These are phyloP conservation scores for Mrakiaceae sp. DNA, from an alignment of 1,284 basidiomycete genomes.

Conservation along the genomic window DNA sequence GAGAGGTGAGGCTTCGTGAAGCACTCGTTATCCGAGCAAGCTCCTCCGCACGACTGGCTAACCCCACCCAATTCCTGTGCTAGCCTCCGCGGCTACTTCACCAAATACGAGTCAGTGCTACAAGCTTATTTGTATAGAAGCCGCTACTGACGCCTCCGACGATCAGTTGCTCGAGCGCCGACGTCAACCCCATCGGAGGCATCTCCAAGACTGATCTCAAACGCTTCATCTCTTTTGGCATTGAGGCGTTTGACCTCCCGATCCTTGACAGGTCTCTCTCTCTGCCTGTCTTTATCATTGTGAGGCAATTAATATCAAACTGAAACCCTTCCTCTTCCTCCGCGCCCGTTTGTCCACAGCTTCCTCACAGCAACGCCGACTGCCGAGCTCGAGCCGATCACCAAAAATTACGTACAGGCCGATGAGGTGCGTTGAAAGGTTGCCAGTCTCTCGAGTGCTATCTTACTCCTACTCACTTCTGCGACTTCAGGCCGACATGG, in stretches of 20 bases:
- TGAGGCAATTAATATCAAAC: background rate
- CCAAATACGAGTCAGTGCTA: slow-evolving; percentile 79
- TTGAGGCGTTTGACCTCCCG: slow-evolving; percentile 67
- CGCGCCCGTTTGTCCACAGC: slow-evolving; percentile 35
- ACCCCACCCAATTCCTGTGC: background rate
- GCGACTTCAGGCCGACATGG: slow-evolving; percentile 70
- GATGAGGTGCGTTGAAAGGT: slow-evolving; percentile 56
- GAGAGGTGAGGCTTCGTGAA: slow-evolving; percentile 52
- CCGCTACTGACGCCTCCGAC: background rate
- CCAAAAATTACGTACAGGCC: slow-evolving; percentile 82
- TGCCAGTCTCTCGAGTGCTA: too few species aligned
- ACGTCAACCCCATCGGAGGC: slow-evolving; percentile 95
- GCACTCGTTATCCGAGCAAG: too few species aligned
- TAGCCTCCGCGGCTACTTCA: slow-evolving; percentile 88
- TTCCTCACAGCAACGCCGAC: slow-evolving; percentile 89
- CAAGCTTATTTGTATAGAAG: background rate
- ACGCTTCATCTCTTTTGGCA: slow-evolving; percentile 81
- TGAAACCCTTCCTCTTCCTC: background rate
- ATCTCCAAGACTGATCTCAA: slow-evolving; percentile 98
- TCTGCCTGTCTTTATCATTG: background rate
- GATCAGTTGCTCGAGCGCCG: slow-evolving; percentile 53
- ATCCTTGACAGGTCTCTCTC: slow-evolving; percentile 56
- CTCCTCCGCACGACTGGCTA: too few species aligned
- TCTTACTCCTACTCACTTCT: background rate
- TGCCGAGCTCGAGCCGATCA: slow-evolving; percentile 93